These are phyloP conservation scores for Melocanna baccifera DNA, from an alignment of 176 grass and related monocot genomes.

Conservation along the genomic window DNA sequence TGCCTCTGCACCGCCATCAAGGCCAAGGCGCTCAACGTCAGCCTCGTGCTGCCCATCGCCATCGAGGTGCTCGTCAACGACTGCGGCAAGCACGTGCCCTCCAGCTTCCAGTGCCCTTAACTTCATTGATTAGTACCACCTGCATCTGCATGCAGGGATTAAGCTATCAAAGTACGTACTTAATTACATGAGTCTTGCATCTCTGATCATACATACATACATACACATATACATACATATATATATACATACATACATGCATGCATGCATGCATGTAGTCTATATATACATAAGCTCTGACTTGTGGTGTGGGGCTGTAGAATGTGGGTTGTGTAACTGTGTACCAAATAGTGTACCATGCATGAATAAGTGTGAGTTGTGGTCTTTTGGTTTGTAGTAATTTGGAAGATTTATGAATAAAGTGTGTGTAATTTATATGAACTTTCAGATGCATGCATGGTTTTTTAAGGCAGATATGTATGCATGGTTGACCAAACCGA, in stretches of 20 bases:
- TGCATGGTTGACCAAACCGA: not conserved
- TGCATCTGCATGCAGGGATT: constrained; percentile 16
- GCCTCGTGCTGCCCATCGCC: constrained; percentile 61
- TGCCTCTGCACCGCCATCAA: constrained; percentile 88
- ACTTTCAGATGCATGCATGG: not conserved
- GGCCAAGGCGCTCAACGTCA: constrained; percentile 54
- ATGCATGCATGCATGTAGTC: too few species aligned
- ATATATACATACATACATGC: too few species aligned
- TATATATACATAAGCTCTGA: not conserved
- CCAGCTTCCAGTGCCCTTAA: constrained; percentile 64
- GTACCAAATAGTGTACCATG: constrained; percentile 12
- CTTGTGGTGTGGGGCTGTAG: not conserved
- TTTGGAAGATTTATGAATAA: constrained; percentile 19
- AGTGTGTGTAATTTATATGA: not conserved
- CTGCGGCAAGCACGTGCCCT: constrained; percentile 67
- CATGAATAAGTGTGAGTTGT: constrained; percentile 1
- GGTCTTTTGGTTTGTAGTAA: not conserved
- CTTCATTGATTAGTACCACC: not conserved
- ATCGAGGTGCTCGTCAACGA: constrained; percentile 75
- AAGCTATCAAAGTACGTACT: not conserved
- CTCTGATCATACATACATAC: not conserved
- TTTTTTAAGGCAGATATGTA: not conserved
- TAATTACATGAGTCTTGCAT: not conserved
- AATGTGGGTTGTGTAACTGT: constrained; percentile 3
- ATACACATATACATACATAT: too few species aligned